Evolutionary conservation across 805 yeast species (phyloP).

Genomic region (Nakazawaea laoshanensis): DNA sequence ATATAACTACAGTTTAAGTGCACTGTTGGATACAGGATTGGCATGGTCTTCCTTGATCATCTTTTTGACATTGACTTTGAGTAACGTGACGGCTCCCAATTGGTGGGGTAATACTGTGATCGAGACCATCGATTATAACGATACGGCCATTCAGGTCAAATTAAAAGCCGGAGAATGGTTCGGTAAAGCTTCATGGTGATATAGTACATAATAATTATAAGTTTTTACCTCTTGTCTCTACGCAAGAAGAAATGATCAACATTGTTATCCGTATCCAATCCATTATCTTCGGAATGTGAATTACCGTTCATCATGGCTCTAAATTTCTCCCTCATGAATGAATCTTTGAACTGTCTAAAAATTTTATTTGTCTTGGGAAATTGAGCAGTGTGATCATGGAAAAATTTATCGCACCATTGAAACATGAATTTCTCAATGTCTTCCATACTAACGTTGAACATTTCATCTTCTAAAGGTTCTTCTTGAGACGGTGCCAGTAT

Average conservation of each 20-base stretch:
- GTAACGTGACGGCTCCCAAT: constrained; percentile 24
- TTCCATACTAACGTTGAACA: constrained; percentile 10
- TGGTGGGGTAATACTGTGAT: constrained; percentile 68
- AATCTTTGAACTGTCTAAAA: constrained; percentile 20
- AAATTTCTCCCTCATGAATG: constrained; percentile 24
- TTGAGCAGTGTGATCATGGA: constrained; percentile 16
- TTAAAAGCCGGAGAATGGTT: constrained; percentile 33
- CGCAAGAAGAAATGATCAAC: constrained; percentile 9
- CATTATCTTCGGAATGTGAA: not conserved
- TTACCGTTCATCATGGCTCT: constrained; percentile 8
- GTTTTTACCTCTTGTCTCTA: not conserved
- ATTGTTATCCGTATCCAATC: not conserved
- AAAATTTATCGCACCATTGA: constrained; percentile 23
- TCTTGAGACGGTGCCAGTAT: constrained; percentile 1
- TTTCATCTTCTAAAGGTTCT: constrained; percentile 4
- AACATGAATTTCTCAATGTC: constrained; percentile 26
- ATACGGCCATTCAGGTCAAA: constrained; percentile 22
- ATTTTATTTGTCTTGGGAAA: constrained; percentile 20
- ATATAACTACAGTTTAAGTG: constrained; percentile 59
- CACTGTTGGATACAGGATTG: constrained; percentile 60
- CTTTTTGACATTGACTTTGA: constrained; percentile 40
- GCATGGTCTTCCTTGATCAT: constrained; percentile 55
- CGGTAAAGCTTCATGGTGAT: constrained; percentile 42
- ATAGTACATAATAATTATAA: not conserved
- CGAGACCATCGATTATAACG: constrained; percentile 28